Conservation (phyloP, 257 asterid species). For the Schizonepeta tenuifolia region DNA sequence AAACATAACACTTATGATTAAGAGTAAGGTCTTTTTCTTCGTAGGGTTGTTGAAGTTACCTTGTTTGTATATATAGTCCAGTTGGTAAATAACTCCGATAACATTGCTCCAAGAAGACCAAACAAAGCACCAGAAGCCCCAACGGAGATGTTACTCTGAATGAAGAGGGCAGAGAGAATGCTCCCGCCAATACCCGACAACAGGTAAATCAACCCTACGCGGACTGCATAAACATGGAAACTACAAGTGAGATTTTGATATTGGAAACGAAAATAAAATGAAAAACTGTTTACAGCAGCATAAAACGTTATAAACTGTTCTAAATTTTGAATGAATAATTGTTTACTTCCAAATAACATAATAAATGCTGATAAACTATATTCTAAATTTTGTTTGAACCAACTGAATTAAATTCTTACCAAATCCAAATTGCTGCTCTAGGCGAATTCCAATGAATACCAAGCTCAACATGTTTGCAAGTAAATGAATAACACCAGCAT, state of each 20-base stretch:
- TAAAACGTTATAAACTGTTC: no score
- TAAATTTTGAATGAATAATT: not conserved
- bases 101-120: constrained; percentile 96
- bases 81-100: constrained; percentile 81
- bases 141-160: constrained; percentile 75
- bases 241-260: not conserved
- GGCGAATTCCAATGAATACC: constrained; percentile 82
- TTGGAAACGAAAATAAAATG: not conserved
- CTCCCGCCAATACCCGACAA: constrained; percentile 94
- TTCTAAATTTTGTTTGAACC: not conserved
- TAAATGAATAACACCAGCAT: constrained; percentile 88
- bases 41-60: constrained; percentile 39
- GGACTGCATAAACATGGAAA: constrained; percentile 53
- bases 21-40: not conserved
- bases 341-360: not conserved
- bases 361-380: not conserved
- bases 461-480: constrained; percentile 88
- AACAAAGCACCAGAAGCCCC: constrained; percentile 96
- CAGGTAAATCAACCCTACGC: constrained; percentile 75
- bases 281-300: not conserved
- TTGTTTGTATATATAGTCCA: constrained; percentile 90
- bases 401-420: constrained; percentile 46
- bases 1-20: not conserved
- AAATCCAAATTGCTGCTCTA: constrained; percentile 93
- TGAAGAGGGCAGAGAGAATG: constrained; percentile 72